These are phyloP conservation scores for Neofusicoccum sp. DNA, from an alignment of 2,329 filamentous ascomycete species.

Conservation along the genomic window DNA sequence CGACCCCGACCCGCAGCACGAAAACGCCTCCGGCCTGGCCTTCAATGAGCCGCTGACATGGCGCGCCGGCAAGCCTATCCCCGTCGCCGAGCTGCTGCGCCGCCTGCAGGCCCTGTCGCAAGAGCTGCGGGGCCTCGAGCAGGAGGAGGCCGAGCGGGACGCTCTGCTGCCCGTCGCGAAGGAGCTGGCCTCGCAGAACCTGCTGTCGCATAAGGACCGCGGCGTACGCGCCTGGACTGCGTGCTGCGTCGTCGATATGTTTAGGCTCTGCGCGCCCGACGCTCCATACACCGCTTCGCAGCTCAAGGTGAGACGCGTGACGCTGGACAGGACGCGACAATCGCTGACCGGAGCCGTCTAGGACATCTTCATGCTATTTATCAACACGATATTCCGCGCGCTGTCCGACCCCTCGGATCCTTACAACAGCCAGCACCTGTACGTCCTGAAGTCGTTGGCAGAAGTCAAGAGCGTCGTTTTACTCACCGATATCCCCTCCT, in stretches of 20 bases:
- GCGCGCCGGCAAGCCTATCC: conserved; percentile 86
- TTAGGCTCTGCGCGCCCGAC: conserved; percentile 89
- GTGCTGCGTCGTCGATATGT: conserved; percentile 87
- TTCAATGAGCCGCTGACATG: conserved; percentile 89
- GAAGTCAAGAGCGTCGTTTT: conserved; percentile 94
- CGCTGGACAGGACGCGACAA: not conserved
- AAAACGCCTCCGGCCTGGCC: conserved; percentile 48
- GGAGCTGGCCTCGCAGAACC: conserved; percentile 76
- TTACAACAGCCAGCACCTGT: conserved; percentile 91
- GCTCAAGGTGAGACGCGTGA: conserved; percentile 66
- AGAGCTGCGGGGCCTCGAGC: conserved; percentile 82
- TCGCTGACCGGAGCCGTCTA: conserved; percentile 36
- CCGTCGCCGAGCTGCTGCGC: conserved; percentile 75
- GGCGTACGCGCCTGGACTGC: conserved; percentile 88
- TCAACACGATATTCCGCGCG: conserved; percentile 77
- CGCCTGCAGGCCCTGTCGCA: conserved; percentile 77
- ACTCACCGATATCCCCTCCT: conserved; percentile 79
- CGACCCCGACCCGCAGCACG: conserved; percentile 15
- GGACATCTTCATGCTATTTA: conserved; percentile 91
- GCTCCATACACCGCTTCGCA: conserved; percentile 89
- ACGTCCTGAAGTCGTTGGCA: conserved; percentile 81
- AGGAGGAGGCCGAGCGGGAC: conserved; percentile 79
- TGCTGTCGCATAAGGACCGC: conserved; percentile 87
- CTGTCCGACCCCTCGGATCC: conserved; percentile 83
- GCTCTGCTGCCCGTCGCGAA: conserved; percentile 82